Percentiles rank a stretch among this genome's conserved stretches.
Evolutionary conservation across 2,329 filamentous ascomycete genomes (phyloP).

Genomic region (Pyricularia pennisetigena): DNA sequence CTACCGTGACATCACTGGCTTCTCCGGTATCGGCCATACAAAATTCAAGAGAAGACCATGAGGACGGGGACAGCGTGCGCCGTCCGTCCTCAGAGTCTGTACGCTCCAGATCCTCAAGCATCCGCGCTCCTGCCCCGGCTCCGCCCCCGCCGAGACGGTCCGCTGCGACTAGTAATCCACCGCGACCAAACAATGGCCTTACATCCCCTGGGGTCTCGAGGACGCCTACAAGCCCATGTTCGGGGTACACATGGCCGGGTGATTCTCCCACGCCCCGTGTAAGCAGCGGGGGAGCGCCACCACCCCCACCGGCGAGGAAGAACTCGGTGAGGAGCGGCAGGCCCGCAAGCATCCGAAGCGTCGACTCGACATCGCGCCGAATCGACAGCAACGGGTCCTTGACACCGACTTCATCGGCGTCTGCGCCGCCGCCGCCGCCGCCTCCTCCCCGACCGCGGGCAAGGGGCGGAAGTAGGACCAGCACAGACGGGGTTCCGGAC

Average conservation of each 20-base stretch:
- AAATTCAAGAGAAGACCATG: neutral
- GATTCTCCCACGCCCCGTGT: neutral
- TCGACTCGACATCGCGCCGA: constrained; percentile 23
- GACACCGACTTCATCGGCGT: neutral
- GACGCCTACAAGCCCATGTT: neutral
- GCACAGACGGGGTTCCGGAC: constrained; percentile 22
- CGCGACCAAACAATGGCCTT: neutral
- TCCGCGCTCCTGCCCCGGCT: constrained; percentile 18
- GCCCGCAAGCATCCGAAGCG: constrained; percentile 30
- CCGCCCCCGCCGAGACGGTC: constrained; percentile 29
- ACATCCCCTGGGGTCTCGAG: neutral
- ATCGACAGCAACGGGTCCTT: constrained; percentile 2
- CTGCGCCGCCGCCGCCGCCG: constrained; percentile 27
- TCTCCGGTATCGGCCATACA: neutral
- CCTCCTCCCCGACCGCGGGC: constrained; percentile 35
- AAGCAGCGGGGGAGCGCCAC: constrained; percentile 15
- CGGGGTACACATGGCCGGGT: neutral
- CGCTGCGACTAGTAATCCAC: neutral
- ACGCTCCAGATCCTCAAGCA: constrained; percentile 33
- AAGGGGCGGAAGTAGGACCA: constrained; percentile 35
- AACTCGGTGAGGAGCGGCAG: constrained; percentile 24
- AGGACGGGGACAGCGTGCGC: constrained; percentile 13
- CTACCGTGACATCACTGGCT: constrained; percentile 9
- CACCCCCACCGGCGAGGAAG: constrained; percentile 22
- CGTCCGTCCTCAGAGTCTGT: constrained; percentile 42